Percentiles rank a stretch among this genome's conserved stretches.
Evolutionary conservation across 116 monocot genomes (phyloP).

Genomic region (Iris pallida): DNA sequence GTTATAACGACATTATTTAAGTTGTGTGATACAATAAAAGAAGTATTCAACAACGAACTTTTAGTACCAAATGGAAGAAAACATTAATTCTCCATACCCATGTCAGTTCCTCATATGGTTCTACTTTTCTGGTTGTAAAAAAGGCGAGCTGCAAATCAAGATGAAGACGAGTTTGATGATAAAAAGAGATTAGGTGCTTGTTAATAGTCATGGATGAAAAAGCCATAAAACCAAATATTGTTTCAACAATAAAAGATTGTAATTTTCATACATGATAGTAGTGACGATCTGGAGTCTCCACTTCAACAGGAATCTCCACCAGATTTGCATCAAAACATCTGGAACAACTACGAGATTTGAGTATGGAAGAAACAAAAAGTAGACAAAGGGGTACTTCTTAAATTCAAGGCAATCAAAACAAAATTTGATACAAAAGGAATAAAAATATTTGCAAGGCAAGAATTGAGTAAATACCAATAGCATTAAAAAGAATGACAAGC

Average conservation of each 20-base stretch:
- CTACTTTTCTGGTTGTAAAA: conserved; percentile 72
- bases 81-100: conserved; percentile 54
- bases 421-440: too few relatives aligned
- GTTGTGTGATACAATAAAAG: too few relatives aligned
- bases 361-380: conserved; percentile 1
- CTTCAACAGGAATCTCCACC: conserved; percentile 80
- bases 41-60: too few relatives aligned
- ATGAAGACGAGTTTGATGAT: neutral
- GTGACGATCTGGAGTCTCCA: conserved; percentile 84
- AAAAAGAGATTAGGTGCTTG: too few relatives aligned
- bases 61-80: too few relatives aligned
- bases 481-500: too few relatives aligned
- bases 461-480: too few relatives aligned
- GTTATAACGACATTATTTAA: too few relatives aligned
- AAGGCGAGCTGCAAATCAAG: conserved; percentile 64
- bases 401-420: neutral
- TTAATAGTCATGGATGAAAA: neutral
- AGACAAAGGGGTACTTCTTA: neutral
- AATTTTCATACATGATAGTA: conserved; percentile 80
- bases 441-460: too few relatives aligned
- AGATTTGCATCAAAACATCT: conserved; percentile 93
- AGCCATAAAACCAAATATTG: neutral
- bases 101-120: conserved; percentile 86
- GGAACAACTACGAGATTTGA: neutral
- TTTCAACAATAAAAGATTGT: neutral